Evolutionary conservation across 1,139 yeast species (phyloP).

Genomic region (Zhuliangozyma parablackwelliae): DNA sequence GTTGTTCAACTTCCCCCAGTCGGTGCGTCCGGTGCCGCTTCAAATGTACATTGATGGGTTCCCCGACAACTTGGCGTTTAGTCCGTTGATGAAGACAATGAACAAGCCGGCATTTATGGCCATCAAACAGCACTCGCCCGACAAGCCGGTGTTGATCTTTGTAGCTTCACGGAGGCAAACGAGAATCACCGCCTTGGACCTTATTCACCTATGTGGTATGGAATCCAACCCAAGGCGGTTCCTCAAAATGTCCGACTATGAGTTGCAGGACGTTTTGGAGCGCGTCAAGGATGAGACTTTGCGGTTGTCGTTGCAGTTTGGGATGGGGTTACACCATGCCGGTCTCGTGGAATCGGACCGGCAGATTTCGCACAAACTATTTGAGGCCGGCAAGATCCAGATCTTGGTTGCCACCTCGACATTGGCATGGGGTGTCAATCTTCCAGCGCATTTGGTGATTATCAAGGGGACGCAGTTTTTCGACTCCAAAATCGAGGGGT

Average conservation of each 20-base stretch:
- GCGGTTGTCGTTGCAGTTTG: conserved; percentile 80
- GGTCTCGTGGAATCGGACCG: conserved; percentile 92
- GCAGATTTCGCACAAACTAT: conserved; percentile 77
- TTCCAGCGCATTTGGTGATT: conserved; percentile 91
- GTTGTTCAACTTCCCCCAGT: conserved; percentile 86
- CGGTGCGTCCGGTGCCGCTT: conserved; percentile 95
- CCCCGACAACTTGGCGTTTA: conserved; percentile 89
- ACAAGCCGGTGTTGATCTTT: conserved; percentile 87
- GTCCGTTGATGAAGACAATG: conserved; percentile 97
- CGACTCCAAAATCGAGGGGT: conserved; percentile 77
- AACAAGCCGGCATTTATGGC: conserved; percentile 97
- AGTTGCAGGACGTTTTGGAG: conserved; percentile 57
- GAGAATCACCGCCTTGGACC: conserved; percentile 86
- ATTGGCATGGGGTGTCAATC: conserved; percentile 94
- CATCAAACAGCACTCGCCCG: conserved; percentile 90
- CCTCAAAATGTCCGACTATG: conserved; percentile 70
- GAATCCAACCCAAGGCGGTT: conserved; percentile 91
- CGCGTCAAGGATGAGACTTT: conserved; percentile 88
- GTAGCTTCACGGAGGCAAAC: conserved; percentile 98
- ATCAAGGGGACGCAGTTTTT: conserved; percentile 91
- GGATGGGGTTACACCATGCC: conserved; percentile 97
- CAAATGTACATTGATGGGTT: conserved; percentile 98
- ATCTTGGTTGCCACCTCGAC: conserved; percentile 92
- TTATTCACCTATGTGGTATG: conserved; percentile 91
- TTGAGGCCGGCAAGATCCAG: conserved; percentile 83